These are phyloP conservation scores for Lentinula guzmanii DNA, from an alignment of 768 basidiomycete species.

Conservation along the genomic window DNA sequence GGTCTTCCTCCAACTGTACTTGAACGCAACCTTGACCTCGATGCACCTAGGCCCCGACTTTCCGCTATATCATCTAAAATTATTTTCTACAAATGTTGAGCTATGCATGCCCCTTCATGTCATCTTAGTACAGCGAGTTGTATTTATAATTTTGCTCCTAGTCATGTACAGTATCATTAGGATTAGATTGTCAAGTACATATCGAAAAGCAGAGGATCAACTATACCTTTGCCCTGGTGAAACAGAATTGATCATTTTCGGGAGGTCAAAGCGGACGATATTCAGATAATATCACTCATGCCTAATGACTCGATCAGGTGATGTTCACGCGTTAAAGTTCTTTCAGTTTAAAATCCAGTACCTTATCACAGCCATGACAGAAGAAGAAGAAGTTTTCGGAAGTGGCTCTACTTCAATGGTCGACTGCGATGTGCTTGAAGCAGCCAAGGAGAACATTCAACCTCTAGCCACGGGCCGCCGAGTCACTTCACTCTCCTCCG, in stretches of 20 bases:
- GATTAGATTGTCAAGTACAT: not conserved
- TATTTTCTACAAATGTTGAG: too few species aligned
- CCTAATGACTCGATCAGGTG: slow-evolving; percentile 1
- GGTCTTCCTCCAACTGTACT: slow-evolving; percentile 16
- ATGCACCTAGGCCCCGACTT: slow-evolving; percentile 45
- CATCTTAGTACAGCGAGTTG: not conserved
- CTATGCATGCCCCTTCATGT: not conserved
- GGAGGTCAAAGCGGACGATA: not conserved
- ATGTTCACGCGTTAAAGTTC: not conserved
- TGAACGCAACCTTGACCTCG: not conserved
- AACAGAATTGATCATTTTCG: too few species aligned
- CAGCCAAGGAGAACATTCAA: slow-evolving; percentile 84
- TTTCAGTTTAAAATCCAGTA: not conserved
- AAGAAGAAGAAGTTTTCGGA: slow-evolving; percentile 38
- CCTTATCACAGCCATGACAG: slow-evolving; percentile 12
- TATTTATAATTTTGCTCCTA: not conserved
- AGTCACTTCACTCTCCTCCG: slow-evolving; percentile 69
- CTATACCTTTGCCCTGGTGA: too few species aligned
- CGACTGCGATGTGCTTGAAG: slow-evolving; percentile 77
- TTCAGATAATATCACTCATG: too few species aligned
- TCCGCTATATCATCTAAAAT: slow-evolving; percentile 41
- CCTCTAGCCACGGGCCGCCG: slow-evolving; percentile 75
- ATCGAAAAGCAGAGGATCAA: not conserved
- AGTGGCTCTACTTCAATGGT: slow-evolving; percentile 46
- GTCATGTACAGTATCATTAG: not conserved